Evolutionary conservation across 1,284 basidiomycete genomes (phyloP).

Genomic region (Coniferiporia sulphurascens): DNA sequence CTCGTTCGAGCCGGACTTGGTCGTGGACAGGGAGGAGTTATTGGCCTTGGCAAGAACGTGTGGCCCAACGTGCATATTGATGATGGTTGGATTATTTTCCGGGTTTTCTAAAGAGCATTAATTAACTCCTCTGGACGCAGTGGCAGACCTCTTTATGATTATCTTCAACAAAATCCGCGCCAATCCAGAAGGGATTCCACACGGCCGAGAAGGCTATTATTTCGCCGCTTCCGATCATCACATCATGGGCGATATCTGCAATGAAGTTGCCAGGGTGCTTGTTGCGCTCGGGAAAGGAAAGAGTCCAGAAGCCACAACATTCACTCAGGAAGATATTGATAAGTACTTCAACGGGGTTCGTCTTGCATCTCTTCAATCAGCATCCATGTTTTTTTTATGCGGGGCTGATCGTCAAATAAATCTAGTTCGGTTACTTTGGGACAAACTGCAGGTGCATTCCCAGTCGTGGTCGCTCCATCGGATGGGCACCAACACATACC

Average conservation of each 20-base stretch:
- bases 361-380: no score
- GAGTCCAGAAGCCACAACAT: conserved; percentile 36
- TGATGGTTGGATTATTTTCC: conserved; percentile 32
- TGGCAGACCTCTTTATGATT: background rate
- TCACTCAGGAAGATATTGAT: conserved; percentile 36
- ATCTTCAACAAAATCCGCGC: conserved; percentile 30
- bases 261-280: conserved; percentile 30
- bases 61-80: conserved; percentile 44
- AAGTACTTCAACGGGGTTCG: conserved; percentile 28
- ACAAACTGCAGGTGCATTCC: conserved; percentile 48
- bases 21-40: conserved; percentile 38
- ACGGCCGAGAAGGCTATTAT: conserved; percentile 49
- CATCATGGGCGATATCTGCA: conserved; percentile 29
- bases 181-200: conserved; percentile 29
- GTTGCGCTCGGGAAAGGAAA: conserved; percentile 32
- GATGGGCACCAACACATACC: conserved; percentile 48
- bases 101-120: no score
- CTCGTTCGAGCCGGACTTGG: conserved; percentile 33
- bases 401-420: background rate
- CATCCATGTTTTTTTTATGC: background rate
- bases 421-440: conserved; percentile 40
- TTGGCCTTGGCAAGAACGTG: conserved; percentile 41
- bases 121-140: background rate
- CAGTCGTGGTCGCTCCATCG: conserved; percentile 47
- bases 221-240: conserved; percentile 48